Base-by-base conservation (phyloP, 2,329 filamentous ascomycete genomes). In the Echinosphaeria canescens region DNA sequence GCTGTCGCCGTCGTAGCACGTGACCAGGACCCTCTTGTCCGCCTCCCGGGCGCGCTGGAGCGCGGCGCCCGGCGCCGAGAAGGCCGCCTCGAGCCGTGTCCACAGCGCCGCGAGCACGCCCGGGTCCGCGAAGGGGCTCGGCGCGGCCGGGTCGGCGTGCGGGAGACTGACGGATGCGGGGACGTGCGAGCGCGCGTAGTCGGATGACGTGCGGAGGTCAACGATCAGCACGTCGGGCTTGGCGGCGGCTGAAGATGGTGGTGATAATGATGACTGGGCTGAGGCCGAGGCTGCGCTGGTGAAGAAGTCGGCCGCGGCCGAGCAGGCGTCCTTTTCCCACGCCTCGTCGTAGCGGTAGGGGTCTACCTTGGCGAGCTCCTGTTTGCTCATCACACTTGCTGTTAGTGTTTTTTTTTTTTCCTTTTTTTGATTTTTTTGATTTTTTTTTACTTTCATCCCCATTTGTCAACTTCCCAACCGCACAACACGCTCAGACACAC, bases 1-100 rank as follows among this genome's bases (percentile, higher is more conserved):
- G 16, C 53, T 58, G 30, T 68, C 59, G 3, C 62, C 62, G 25
- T 61, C 46, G 27, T 65, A 64, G 37, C 61, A 66, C 8, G 61
- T 37, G 8, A 64, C 35, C 9, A 66, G 35, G 10, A 59, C 37
- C 5, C 47, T 46, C 29, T 46, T 48, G 4, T 34, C 42, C 5
- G 31, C 23, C 2, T 53, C 30, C 8, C 40, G 30, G 2, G 29
- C 19, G 13, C 34, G 13, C 17, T 19, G 7, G 0, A 46, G 10
- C 1, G 40, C 34, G 10, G 32, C 23, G 8, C 31, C 26, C 0
- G 40, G 35, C 2, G 41, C 27, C 5, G 36, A 41, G 38, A 64
- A 60, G 1, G 47, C 37, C 3, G 38, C 34, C 18, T 62, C 55
- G 3, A 67, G 37, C 20, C 49, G 48, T 14, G 37, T 39, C 62